These are phyloP conservation scores for Globisporangium acanthophoron DNA, from an alignment of 352 stramenopile genomes.

Conservation along the genomic window DNA sequence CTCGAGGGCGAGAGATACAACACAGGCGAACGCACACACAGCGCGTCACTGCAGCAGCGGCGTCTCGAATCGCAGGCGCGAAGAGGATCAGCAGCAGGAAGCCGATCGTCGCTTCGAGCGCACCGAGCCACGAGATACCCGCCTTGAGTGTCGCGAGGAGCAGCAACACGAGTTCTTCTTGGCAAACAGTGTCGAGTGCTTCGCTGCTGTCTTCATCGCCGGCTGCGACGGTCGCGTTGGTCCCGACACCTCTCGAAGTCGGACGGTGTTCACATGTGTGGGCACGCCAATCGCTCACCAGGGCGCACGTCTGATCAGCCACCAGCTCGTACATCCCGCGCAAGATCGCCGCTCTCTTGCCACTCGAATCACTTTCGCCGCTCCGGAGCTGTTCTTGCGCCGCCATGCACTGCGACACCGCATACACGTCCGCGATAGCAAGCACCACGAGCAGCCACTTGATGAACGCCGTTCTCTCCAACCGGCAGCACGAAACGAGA, in stretches of 20 bases:
- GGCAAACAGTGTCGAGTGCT: conserved; percentile 17
- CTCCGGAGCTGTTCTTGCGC: conserved; percentile 2
- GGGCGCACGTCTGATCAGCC: conserved; percentile 16
- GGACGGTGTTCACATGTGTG: conserved; percentile 9
- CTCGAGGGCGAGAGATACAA: background rate
- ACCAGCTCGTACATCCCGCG: conserved; percentile 14
- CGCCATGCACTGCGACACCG: conserved; percentile 9
- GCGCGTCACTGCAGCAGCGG: background rate
- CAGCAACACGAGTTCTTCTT: conserved; percentile 18
- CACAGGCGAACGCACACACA: conserved; percentile 2
- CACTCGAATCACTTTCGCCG: background rate
- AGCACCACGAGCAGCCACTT: conserved; percentile 26
- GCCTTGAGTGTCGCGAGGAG: conserved; percentile 13
- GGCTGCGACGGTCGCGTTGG: background rate
- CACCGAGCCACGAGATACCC: conserved; percentile 11
- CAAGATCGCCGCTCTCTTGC: conserved; percentile 1
- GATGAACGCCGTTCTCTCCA: conserved; percentile 10
- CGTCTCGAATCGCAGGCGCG: conserved; percentile 8
- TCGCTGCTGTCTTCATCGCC: background rate
- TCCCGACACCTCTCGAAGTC: background rate
- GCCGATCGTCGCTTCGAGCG: conserved; percentile 10
- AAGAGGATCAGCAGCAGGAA: conserved; percentile 17
- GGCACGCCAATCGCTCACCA: conserved; percentile 8
- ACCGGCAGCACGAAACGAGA: conserved; percentile 18
- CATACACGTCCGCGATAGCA: conserved; percentile 22